A percentile compares a stretch with the other conserved stretches of the same genome.
phyloP scores from a whole-genome alignment of 129 eudicot genomes.

The Helianthus annuus region HanXRQr2.0-SUNRISE NC_035447.2:49334589-49335088 shows the following conservation, averaged over 20 bases:
- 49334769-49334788: conserved; percentile 93
- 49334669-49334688: conserved; percentile 67
- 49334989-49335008: conserved; percentile 79
- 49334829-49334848: conserved; percentile 69
- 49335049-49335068: conserved; percentile 60
- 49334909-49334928: conserved; percentile 75
- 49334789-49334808: conserved; percentile 84
- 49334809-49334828: conserved; percentile 70
- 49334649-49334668: conserved; percentile 82
- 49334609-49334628: conserved; percentile 66
- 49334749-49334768: conserved; percentile 88
- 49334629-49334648: conserved; percentile 87
- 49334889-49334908: conserved; percentile 81
- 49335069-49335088: conserved; percentile 83
- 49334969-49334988: conserved; percentile 80
- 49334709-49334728: conserved; percentile 77
- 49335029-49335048: conserved; percentile 58
- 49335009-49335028: conserved; percentile 86
- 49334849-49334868: conserved; percentile 62
- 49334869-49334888: conserved; percentile 79
- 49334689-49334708: conserved; percentile 75
- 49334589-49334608: conserved; percentile 76
- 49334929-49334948: conserved; percentile 70
- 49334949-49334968: conserved; percentile 81
- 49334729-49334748: conserved; percentile 64